Base-by-base conservation (phyloP, 495 filamentous ascomycete species). In the Pseudotulostoma volvatum region DNA sequence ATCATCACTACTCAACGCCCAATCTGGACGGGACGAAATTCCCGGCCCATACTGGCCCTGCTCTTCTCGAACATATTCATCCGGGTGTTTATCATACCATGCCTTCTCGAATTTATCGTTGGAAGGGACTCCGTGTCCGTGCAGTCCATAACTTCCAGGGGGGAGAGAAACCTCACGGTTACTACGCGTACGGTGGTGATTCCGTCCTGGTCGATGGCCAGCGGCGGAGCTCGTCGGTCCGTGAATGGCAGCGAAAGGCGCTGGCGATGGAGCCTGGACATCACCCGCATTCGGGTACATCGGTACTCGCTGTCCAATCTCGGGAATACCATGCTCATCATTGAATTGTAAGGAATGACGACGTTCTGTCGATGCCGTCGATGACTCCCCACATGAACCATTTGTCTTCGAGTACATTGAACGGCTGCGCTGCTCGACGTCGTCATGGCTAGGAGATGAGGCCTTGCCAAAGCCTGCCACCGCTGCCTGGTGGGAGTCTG, bases 221-320 rank as follows among this genome's bases (percentile, higher is more conserved):
- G 23, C 23, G 5, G 5, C 23, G 5, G 23, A 11, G 19, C 67
- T 59, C 14, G 69, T 55, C 23, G 64, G 64, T 13, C 58, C 57
- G 28, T 71, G 57, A 3, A 69, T 61, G 21, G 64, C 58, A 5
- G 34, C 44, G 36, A 59, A 60, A n/a, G 76, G 82, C 11, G 79
- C 73, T 2, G 87, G 84, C 0, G 92, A 87, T 0, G 90, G 90
- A 9, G 90, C 90, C 60, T 99, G 90, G 7, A 99, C 92, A 57
- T 96, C 90, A 32, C 90, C 90, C 30, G 86, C 87, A 60, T 92
- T 76, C 25, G 78, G 78, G 50, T 88, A 79, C 85, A 99, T 93
- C 23, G 90, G 92, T 15, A 96, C 87, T 48, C 84, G 72, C 50
- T 76, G 68, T 28, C 86, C 86, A 44, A 93, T 90, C 51, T 88